Percentiles rank a stretch among this genome's conserved stretches.
These are phyloP conservation scores for Fusarium floridanum DNA, from an alignment of 2,329 filamentous ascomycete genomes.

Conservation along the genomic window DNA sequence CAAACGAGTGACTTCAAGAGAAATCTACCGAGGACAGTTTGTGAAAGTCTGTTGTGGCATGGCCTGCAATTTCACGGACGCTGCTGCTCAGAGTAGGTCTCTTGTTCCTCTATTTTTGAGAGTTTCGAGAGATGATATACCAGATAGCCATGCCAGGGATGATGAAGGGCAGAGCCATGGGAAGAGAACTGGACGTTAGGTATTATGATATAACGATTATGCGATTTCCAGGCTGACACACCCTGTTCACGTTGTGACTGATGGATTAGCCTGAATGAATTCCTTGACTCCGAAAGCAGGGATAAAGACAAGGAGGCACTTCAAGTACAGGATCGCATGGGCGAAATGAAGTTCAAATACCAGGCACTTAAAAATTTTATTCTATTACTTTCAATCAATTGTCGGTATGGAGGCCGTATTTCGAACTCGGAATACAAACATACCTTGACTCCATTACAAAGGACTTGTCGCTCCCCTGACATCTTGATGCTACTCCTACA, in stretches of 20 bases:
- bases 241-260: background rate
- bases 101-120: background rate
- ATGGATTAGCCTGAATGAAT: background rate
- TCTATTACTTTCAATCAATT: background rate
- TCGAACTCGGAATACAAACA: background rate
- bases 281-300: background rate
- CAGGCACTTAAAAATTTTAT: background rate
- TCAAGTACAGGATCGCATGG: background rate
- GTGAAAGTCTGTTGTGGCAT: background rate
- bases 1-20: background rate
- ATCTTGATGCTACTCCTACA: too few species aligned
- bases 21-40: background rate
- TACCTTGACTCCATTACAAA: background rate
- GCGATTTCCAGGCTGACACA: background rate
- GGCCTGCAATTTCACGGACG: background rate
- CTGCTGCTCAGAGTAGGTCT: background rate
- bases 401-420: background rate
- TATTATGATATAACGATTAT: background rate
- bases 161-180: background rate
- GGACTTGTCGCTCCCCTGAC: background rate
- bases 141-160: background rate
- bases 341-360: background rate
- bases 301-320: background rate
- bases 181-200: background rate
- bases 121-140: background rate